Evolutionary conservation across 306 rosid species (phyloP), one percentile per base, ranked within the genome.

Genomic region (Benincasa hispida): DNA sequence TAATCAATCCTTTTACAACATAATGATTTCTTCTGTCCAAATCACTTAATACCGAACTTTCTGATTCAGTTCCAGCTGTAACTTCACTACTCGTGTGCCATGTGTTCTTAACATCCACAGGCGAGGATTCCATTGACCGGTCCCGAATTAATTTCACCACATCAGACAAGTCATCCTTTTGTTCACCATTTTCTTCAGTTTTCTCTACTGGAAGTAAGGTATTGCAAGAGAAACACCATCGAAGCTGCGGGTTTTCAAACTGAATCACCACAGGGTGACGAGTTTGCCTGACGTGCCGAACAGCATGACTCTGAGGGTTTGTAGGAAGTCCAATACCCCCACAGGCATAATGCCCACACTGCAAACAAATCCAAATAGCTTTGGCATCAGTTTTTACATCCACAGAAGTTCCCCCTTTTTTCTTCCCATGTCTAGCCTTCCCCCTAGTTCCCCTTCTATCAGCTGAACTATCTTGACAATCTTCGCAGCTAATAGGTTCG

Each of bases 281-380:
- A 61, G 72, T 84, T 82, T 83, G 96, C 90, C 89, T 88, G 0
- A 86, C 62, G 75, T 95, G 99, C 72, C 83, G 84, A 70, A 90
- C 45, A 0, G 83, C 91, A 72, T 95, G 99, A 78, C 83, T 83
- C 6, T 84, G 84, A 50, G 88, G 84, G 77, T 77, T 83, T 51
- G 78, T 81, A 13, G 98, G 99, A 60, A 95, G 87, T 67, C 98
- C 98, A 80, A 90, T 82, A 25, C 97, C 99, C 24, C 97, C 98
- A 77, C 98, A 95, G 9, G 89, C 82, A 84, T 53, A 85, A 56
- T 87, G 92, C 61, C 92, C 99, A 70, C 99, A 95, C 79, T 85
- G 89, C 87, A 92, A 79, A 85, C 99, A 95, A 81, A 95, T 82
- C 98, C 99, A 95, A 81, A 90, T 81, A 48, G 96, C 87, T 80